Evolutionary conservation across 73 alveolate species (phyloP).

Genomic region (Paramecium primaurelia): DNA sequence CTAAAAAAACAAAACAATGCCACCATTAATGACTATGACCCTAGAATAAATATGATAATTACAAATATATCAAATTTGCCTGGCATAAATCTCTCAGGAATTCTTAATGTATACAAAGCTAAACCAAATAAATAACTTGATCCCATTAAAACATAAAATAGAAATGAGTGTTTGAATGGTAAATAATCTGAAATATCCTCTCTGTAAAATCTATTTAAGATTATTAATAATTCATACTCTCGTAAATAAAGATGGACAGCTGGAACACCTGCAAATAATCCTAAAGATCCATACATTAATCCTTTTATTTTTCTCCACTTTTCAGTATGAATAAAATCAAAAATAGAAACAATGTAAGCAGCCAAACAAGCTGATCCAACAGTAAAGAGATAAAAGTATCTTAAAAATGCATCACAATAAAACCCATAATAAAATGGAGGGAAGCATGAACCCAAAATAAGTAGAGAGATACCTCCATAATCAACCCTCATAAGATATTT

Average conservation of each 20-base stretch:
- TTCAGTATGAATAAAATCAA: slow-evolving; percentile 81
- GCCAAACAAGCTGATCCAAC: slow-evolving; percentile 66
- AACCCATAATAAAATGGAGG: slow-evolving; percentile 91
- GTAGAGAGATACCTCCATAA: slow-evolving; percentile 90
- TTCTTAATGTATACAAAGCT: slow-evolving; percentile 71
- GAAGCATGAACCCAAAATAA: slow-evolving; percentile 90
- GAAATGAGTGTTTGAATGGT: slow-evolving; percentile 59
- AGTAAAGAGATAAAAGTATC: slow-evolving; percentile 55
- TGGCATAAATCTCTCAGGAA: slow-evolving; percentile 84
- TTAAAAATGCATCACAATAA: slow-evolving; percentile 75
- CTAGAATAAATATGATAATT: neutral
- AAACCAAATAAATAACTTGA: slow-evolving; percentile 81
- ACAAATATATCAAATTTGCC: slow-evolving; percentile 81
- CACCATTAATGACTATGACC: slow-evolving; percentile 70
- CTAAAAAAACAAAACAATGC: slow-evolving; percentile 65
- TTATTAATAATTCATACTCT: neutral
- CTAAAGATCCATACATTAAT: slow-evolving; percentile 75
- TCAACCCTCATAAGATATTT: slow-evolving; percentile 83
- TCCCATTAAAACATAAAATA: slow-evolving; percentile 79
- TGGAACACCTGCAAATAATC: slow-evolving; percentile 87
- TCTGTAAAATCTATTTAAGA: neutral
- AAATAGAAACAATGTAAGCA: slow-evolving; percentile 72
- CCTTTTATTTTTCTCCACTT: slow-evolving; percentile 82
- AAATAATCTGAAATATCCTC: slow-evolving; percentile 20
- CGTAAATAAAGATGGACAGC: slow-evolving; percentile 64